A percentile compares a stretch with the other conserved stretches of the same genome.
Conservation (phyloP, 441 rosid species). For the Viola pubescens region DNA sequence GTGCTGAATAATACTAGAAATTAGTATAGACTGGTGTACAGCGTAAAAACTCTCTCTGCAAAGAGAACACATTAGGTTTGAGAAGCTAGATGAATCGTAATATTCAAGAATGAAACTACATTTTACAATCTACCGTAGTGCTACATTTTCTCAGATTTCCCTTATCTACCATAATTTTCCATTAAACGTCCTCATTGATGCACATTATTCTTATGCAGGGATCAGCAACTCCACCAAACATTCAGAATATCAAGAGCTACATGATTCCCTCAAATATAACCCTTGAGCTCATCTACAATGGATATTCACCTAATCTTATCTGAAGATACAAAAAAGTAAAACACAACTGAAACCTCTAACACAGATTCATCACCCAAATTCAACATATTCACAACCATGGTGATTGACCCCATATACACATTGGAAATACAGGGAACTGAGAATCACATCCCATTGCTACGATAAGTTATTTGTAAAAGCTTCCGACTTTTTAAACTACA, state of each 20-base stretch:
- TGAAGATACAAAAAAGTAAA: too few relatives aligned
- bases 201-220: not conserved
- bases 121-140: too few relatives aligned
- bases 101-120: too few relatives aligned
- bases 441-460: not conserved
- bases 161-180: not conserved
- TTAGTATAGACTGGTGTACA: too few relatives aligned
- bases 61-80: too few relatives aligned
- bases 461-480: not conserved
- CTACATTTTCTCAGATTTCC: not conserved
- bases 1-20: too few relatives aligned
- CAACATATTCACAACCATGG: not conserved
- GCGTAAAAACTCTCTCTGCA: too few relatives aligned
- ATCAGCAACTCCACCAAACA: not conserved
- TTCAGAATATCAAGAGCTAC: not conserved
- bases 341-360: too few relatives aligned
- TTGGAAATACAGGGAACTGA: not conserved
- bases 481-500: not conserved
- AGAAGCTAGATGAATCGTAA: too few relatives aligned
- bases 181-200: too few relatives aligned
- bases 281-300: too few relatives aligned
- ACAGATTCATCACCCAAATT: not conserved
- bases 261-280: not conserved
- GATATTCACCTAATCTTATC: too few relatives aligned
- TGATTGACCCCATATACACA: not conserved